Percentiles rank a stretch among this genome's conserved stretches.
Evolutionary conservation across 1,284 basidiomycete species (phyloP).

Genomic region (Ganoderma resinaceum): DNA sequence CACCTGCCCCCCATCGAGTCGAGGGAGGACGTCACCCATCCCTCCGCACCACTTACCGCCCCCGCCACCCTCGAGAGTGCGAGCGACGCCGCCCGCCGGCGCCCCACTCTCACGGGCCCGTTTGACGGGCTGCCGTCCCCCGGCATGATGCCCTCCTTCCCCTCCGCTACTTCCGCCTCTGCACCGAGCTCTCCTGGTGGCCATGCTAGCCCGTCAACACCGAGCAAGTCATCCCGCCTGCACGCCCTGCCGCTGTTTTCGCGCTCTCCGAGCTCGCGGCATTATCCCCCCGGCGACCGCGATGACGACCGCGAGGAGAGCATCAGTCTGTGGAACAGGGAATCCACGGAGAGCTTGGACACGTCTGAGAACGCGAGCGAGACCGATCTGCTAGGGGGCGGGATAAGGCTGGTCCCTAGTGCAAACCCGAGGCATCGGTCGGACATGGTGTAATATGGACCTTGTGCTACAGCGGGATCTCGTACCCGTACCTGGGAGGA

Average conservation of each 20-base stretch:
- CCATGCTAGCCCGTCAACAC: slow-evolving; percentile 13
- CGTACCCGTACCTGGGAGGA: slow-evolving; percentile 5
- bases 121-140: slow-evolving; percentile 42
- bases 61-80: slow-evolving; percentile 38
- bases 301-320: slow-evolving; percentile 50
- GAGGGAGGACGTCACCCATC: slow-evolving; percentile 26
- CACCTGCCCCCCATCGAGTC: slow-evolving; percentile 25
- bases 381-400: slow-evolving; percentile 29
- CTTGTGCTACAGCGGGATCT: slow-evolving; percentile 16
- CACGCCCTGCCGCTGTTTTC: slow-evolving; percentile 33
- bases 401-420: slow-evolving; percentile 40
- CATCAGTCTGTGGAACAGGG: slow-evolving; percentile 42
- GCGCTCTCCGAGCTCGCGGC: slow-evolving; percentile 33
- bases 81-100: slow-evolving; percentile 28
- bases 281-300: slow-evolving; percentile 43
- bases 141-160: slow-evolving; percentile 38
- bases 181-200: slow-evolving; percentile 20
- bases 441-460: slow-evolving; percentile 23
- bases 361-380: slow-evolving; percentile 27
- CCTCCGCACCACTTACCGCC: slow-evolving; percentile 36
- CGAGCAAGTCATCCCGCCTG: slow-evolving; percentile 22
- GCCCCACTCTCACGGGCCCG: slow-evolving; percentile 26
- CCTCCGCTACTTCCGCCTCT: slow-evolving; percentile 26
- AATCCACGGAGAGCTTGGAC: slow-evolving; percentile 30
- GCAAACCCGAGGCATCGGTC: slow-evolving; percentile 23